These are phyloP conservation scores for Scheffersomyces amazonensis DNA, from an alignment of 805 yeast genomes.

Conservation along the genomic window DNA sequence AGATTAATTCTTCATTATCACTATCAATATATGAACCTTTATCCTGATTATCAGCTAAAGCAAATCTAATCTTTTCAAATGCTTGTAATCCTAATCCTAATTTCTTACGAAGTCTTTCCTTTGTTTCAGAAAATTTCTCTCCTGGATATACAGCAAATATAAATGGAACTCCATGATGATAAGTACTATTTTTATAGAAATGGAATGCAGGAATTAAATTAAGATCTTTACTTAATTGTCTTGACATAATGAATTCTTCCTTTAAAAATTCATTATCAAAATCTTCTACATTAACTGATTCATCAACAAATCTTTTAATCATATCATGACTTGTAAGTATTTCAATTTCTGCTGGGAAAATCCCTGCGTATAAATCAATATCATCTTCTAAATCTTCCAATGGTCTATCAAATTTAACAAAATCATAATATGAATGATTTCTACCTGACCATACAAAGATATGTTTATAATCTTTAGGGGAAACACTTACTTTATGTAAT, in stretches of 20 bases:
- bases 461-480: slow-evolving; percentile 43
- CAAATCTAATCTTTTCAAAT: slow-evolving; percentile 71
- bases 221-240: slow-evolving; percentile 21
- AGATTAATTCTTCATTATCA: slow-evolving; percentile 50
- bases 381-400: slow-evolving; percentile 32
- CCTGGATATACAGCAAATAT: slow-evolving; percentile 66
- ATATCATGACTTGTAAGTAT: slow-evolving; percentile 35
- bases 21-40: slow-evolving; percentile 43
- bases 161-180: slow-evolving; percentile 83
- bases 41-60: slow-evolving; percentile 44
- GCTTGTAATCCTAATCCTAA: slow-evolving; percentile 79
- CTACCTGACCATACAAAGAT: slow-evolving; percentile 58
- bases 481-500: slow-evolving; percentile 51
- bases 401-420: slow-evolving; percentile 33
- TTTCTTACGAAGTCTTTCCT: slow-evolving; percentile 60
- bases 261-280: slow-evolving; percentile 22
- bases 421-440: slow-evolving; percentile 35
- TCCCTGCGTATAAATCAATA: slow-evolving; percentile 37
- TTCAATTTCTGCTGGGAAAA: slow-evolving; percentile 42
- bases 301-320: slow-evolving; percentile 20
- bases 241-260: slow-evolving; percentile 22
- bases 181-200: slow-evolving; percentile 65
- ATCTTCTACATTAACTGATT: slow-evolving; percentile 17
- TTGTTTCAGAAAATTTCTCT: slow-evolving; percentile 64
- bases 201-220: slow-evolving; percentile 68